Evolutionary conservation across 1,284 basidiomycete species (phyloP), one percentile per base, ranked within the genome.

Genomic region (Athelia psychrophila): DNA sequence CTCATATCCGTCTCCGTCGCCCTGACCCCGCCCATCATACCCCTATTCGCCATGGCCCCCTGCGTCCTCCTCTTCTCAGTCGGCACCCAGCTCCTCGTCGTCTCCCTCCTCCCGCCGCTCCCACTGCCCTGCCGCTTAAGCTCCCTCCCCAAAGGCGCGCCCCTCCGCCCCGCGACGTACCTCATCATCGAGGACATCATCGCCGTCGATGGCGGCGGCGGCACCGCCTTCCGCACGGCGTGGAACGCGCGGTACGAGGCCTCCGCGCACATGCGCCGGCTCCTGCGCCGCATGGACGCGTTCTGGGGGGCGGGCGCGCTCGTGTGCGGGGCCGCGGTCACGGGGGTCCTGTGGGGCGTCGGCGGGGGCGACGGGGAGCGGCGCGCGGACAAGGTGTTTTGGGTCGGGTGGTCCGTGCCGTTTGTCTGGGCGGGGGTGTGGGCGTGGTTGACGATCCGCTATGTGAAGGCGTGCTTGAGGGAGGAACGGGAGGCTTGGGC

Each of bases 211-310:
- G 66, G 66, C 25, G 62, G 66, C 19, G 67, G 66, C 42, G 60
- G 64, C 44, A 60, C 63, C 52, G 63, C 62, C 52, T 69, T 67
- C 56, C 64, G 66, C 6, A 61, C 65, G 51, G 65, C 65, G 3
- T 69, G 66, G 66, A 60, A 64, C 13, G 61, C 60, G 47, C 62
- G 65, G 23, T 69, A 67, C 60, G 65, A 68, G 46, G 57, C 61
- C 36, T 64, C 62, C 19, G 50, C 54, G 23, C 54, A 64, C 44
- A 65, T 68, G 56, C 62, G 67, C 22, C 60, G 53, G 38, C 56
- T 67, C 45, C 51, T 66, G 19, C 15, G 12, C 22, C 20, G 44
- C 22, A n/a, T 46, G 44, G 44, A 46, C 23, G 15, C 23, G 25
- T 30, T 46, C n/a, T 46, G 47, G 47, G 48, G 38, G 6, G 16